Base-by-base conservation (phyloP, 2,329 filamentous ascomycete species). In the Pseudogymnoascus sp. region DNA sequence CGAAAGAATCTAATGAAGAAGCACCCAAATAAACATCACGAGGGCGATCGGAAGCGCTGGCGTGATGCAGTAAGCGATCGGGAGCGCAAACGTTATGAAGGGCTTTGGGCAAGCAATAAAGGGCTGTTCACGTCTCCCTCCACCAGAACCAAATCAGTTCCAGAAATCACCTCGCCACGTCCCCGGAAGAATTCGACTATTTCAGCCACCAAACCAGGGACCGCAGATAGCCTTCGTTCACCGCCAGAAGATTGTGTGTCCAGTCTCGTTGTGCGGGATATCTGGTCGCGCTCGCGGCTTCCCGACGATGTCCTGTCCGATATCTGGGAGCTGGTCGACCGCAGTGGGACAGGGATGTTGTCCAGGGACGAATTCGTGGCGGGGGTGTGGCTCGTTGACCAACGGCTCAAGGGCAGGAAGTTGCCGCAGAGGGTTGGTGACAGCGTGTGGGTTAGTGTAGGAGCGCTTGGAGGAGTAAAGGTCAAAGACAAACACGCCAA, bases 31-130 rank as follows among this genome's bases (percentile, higher is more conserved):
- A 84, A 85, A 68, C 90, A 94, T 70, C 85, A 90, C 69, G 90
- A 93, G 72, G 90, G 88, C 0, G 82, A 88, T 3, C 82, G 90
- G 16, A 87, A 85, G 70, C 83, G 89, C 5, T 94, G 90, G 90
- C 83, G 89, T 44, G 89, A 92, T 67, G 80, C 85, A 65, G 83
- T 94, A 44, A 90, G 87, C 0, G 81, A 84, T 59, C 79, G 84
- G 4, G 89, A 94, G 71, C 79, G 88, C n/a, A 89, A 89, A 70
- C 82, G 90, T 1, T 94, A 94, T 73, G 90, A 93, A 73, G 90
- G 88, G 2, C 83, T 94, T 1, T 94, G 90, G 89, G 90, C 90
- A 1, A 90, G 89, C 44, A 94, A 94, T 69, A 84, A 85, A 59
- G 90, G 90, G 0, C 64, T 85, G 0, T 62, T 59, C 38, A 62